Evolutionary conservation across 306 rosid species (phyloP).

Genomic region (Canavalia gladiata): DNA sequence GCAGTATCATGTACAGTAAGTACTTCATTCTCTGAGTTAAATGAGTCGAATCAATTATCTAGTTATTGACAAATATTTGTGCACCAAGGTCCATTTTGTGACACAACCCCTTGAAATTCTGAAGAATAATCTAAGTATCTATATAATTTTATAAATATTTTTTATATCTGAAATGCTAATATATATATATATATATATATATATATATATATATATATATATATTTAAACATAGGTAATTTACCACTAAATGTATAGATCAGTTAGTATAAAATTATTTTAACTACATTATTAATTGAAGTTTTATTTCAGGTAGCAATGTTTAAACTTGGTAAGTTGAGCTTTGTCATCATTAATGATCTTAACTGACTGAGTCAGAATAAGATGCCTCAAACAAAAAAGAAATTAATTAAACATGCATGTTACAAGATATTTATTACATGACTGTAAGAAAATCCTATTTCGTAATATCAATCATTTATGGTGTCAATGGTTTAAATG

Average conservation of each 20-base stretch:
- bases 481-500: background rate
- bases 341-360: too few species aligned
- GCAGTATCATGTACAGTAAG: background rate
- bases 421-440: too few species aligned
- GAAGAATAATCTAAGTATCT: background rate
- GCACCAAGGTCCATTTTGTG: constrained; percentile 55
- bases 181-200: too few species aligned
- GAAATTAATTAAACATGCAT: too few species aligned
- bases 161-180: background rate
- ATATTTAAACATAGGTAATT: background rate
- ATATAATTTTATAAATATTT: background rate
- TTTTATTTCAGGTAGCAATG: too few species aligned
- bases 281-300: too few species aligned
- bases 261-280: too few species aligned
- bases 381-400: too few species aligned
- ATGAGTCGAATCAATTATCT: constrained; percentile 65
- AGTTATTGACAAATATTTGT: background rate
- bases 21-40: constrained; percentile 56
- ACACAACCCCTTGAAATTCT: constrained; percentile 63
- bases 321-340: too few species aligned
- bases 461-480: background rate
- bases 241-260: too few species aligned
- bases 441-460: background rate
- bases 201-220: background rate
- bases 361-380: too few species aligned